Conservation (phyloP, 352 stramenopile genomes). For the Phytopythium kandeliae region DNA sequence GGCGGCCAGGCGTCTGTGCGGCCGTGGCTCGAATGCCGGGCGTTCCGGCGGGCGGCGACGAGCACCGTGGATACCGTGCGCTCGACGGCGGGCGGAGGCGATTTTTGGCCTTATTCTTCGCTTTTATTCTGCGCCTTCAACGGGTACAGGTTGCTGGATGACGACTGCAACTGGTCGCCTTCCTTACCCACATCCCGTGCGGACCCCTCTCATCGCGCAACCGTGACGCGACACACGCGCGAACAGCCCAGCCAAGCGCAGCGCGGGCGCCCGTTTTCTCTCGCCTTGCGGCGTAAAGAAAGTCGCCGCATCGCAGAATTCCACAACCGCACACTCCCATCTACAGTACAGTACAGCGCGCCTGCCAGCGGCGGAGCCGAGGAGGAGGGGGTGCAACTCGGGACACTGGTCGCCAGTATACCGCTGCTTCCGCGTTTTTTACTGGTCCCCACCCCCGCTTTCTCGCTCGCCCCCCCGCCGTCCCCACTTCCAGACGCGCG, state of each 20-base stretch:
- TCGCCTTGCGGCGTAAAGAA: background rate
- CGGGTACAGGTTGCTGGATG: constrained; percentile 3
- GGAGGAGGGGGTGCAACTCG: constrained; percentile 15
- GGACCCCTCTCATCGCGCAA: constrained; percentile 1
- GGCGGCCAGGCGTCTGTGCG: too few species aligned
- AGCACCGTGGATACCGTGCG: too few species aligned
- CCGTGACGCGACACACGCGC: constrained; percentile 43
- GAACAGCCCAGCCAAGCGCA: constrained; percentile 10
- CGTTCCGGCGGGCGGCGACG: too few species aligned
- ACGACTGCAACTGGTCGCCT: constrained; percentile 1
- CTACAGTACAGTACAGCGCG: background rate
- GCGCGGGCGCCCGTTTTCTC: background rate
- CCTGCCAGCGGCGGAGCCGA: too few species aligned
- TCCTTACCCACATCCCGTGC: too few species aligned
- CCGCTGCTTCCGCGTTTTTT: constrained; percentile 33
- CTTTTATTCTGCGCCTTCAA: constrained; percentile 3
- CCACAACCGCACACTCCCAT: background rate
- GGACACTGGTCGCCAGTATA: constrained; percentile 8
- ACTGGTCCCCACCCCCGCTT: constrained; percentile 33
- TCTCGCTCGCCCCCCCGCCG: constrained; percentile 12
- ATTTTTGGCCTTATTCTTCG: background rate
- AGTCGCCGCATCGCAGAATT: constrained; percentile 28
- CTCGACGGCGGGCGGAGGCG: background rate
- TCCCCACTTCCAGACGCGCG: constrained; percentile 7
- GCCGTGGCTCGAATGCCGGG: too few species aligned